phyloP scores from a whole-genome alignment of 1,139 yeast genomes.

The Yamadazyma dendronema region DNA sequence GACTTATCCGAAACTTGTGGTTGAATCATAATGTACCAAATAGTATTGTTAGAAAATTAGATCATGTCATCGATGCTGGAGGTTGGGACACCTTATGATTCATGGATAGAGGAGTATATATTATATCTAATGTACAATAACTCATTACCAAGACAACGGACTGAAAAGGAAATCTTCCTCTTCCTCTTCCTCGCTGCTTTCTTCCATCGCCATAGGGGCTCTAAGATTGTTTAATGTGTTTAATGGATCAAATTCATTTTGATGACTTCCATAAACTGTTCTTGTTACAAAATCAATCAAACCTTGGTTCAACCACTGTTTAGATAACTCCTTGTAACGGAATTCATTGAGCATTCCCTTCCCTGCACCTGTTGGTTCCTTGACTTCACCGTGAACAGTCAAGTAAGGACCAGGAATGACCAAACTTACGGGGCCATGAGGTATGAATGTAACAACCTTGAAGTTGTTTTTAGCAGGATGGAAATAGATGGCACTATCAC shows the following conservation, averaged over 20 bases:
- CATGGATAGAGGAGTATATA: too few species aligned
- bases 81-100: conserved; percentile 78
- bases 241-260: conserved; percentile 4
- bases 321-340: conserved; percentile 56
- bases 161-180: conserved; percentile 16
- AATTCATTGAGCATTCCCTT: conserved; percentile 52
- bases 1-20: conserved; percentile 69
- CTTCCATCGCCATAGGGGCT: conserved; percentile 12
- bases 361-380: conserved; percentile 48
- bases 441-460: conserved; percentile 35
- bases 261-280: conserved; percentile 27
- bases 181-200: conserved; percentile 15
- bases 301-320: conserved; percentile 59
- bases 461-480: conserved; percentile 41
- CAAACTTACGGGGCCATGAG: conserved; percentile 26
- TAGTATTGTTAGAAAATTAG: conserved; percentile 74
- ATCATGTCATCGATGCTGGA: conserved; percentile 77
- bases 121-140: conserved; percentile 2
- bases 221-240: conserved; percentile 8
- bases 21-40: conserved; percentile 78
- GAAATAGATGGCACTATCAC: conserved; percentile 40
- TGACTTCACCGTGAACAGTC: conserved; percentile 72
- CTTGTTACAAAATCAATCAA: conserved; percentile 39
- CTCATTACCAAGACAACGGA: conserved; percentile 13
- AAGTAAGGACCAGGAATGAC: conserved; percentile 63